A percentile compares a stretch with the other conserved stretches of the same genome.
Conservation (phyloP, 176 grass and related monocot genomes). For the Guadua angustifolia region DNA sequence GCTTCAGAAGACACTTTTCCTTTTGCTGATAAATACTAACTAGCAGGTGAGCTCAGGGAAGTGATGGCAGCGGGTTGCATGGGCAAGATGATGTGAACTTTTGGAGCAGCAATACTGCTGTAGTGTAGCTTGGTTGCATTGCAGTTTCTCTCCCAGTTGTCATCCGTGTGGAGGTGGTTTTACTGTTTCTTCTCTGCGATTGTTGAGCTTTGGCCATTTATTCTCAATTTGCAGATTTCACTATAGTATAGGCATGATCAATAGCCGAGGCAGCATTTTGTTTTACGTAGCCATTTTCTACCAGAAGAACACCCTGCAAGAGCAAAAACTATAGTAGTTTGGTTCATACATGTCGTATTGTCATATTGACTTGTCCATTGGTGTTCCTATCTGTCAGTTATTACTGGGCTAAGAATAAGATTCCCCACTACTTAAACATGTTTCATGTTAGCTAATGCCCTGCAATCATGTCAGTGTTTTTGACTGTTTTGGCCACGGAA, state of each 20-base stretch:
- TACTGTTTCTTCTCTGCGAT: background rate
- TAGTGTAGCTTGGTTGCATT: background rate
- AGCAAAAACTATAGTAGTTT: background rate
- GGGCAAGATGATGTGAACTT: background rate
- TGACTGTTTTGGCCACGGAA: background rate
- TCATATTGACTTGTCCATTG: background rate
- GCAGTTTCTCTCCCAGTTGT: background rate
- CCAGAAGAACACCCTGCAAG: background rate
- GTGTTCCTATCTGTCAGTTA: background rate
- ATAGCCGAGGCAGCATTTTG: background rate
- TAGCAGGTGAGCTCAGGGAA: background rate
- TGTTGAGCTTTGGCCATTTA: background rate
- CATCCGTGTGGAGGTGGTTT: background rate
- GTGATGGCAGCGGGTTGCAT: background rate
- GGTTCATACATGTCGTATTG: background rate
- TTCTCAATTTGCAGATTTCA: background rate
- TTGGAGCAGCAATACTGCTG: background rate
- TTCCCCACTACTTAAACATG: conserved; percentile 10
- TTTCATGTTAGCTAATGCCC: background rate
- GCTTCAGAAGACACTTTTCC: background rate
- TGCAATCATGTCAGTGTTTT: background rate
- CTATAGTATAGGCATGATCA: background rate
- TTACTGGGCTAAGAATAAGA: background rate
- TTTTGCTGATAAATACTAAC: background rate
- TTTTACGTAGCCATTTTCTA: background rate